Evolutionary conservation across 345 rosid genomes (phyloP).

Genomic region (Rhodamnia rubescens): DNA sequence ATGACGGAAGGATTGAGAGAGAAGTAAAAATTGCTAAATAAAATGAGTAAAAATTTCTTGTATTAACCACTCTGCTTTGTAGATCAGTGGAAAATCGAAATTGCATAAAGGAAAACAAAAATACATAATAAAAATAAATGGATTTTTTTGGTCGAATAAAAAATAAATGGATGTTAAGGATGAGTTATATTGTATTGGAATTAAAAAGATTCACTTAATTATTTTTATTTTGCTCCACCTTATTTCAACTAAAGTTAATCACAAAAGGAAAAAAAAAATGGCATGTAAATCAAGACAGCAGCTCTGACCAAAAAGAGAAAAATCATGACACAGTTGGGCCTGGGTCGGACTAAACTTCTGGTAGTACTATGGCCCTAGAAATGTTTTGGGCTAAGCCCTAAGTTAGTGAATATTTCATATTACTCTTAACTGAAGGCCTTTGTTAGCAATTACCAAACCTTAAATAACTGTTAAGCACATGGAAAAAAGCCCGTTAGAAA

Average conservation of each 20-base stretch:
- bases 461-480: neutral
- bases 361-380: neutral
- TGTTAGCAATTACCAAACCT: neutral
- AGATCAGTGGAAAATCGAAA: neutral
- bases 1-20: neutral
- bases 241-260: neutral
- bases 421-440: neutral
- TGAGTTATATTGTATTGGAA: neutral
- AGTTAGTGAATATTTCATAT: neutral
- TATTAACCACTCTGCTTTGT: neutral
- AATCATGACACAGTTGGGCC: neutral
- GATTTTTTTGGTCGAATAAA: too few relatives aligned
- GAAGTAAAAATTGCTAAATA: neutral
- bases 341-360: neutral
- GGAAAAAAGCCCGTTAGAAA: neutral
- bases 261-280: neutral
- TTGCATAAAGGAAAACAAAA: neutral
- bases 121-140: neutral
- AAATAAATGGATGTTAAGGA: neutral
- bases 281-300: neutral
- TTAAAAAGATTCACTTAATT: neutral
- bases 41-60: neutral
- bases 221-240: neutral
- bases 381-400: neutral
- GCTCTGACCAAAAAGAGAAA: neutral